Base-by-base conservation (phyloP, 2,329 filamentous ascomycete species). In the Fusarium bulbicola region DNA sequence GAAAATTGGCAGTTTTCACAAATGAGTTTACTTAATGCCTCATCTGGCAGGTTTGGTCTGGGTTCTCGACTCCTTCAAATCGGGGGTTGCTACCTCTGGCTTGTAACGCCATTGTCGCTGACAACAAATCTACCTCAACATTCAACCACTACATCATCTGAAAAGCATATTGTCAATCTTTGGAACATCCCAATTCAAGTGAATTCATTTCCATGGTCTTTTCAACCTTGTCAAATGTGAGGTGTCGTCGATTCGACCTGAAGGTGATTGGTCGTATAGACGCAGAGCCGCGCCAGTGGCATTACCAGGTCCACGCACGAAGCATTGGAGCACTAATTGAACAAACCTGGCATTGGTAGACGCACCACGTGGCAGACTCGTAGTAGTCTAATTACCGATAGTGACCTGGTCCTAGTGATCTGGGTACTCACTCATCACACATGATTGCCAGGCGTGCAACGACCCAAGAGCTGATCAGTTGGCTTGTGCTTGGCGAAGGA, bases 141-240 rank as follows among this genome's bases (percentile, higher is more conserved):
- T 56, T 28, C n/a, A 11, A 26, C 12, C 34, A 26, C 26, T 39
- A 15, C 5, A 26, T 43, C 5, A 39, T 47, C 30, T 9, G 47
- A 28, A 53, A 26, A 16, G 9, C 15, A 40, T n/a, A 34, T 45
- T 13, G 5, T 24, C 11, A n/a, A 12, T 20, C 7, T 16, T 24
- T 32, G n/a, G n/a, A 15, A 28, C 15, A 59, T 6, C 21, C 10
- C 70, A 69, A 70, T 54, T 69, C 66, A 70, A 69, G 53, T 28
- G 30, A 64, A 40, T n/a, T 39, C 6, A 26, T n/a, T 7, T 20
- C 6, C 26, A 36, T 28, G 10, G 13, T n/a, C 30, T 40, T 53
- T 20, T 45, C 56, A 52, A 28, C 32, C 47, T 18, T 54, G 37
- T 18, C 10, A 45, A 42, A 65, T 24, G 16, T 30, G 46, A 46